phyloP scores from a whole-genome alignment of 208 protist genomes.

The Angomonas deanei region DNA sequence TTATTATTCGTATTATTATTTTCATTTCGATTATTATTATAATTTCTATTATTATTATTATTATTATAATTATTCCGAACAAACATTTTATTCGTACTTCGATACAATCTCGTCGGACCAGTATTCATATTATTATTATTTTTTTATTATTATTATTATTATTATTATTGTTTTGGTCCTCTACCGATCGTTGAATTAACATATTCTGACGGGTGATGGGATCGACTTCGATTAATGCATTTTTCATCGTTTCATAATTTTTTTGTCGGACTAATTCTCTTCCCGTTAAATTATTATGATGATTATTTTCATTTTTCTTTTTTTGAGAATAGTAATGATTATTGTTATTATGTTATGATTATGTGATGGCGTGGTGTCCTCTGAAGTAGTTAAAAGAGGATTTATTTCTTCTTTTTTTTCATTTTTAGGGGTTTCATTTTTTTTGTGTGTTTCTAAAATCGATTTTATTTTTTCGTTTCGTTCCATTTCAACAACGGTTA shows the following conservation, averaged over 20 bases:
- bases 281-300: not conserved
- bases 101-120: not conserved
- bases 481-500: not conserved
- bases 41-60: constrained; percentile 1
- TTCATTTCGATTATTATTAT: not conserved
- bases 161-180: not conserved
- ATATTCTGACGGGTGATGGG: not conserved
- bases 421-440: not conserved
- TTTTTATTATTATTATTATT: constrained; percentile 1
- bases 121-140: not conserved
- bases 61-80: not conserved
- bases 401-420: not conserved
- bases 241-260: not conserved
- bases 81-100: not conserved
- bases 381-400: too few relatives aligned
- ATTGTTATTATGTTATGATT: not conserved
- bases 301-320: not conserved
- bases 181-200: not conserved
- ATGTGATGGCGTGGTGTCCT: too few relatives aligned
- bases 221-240: not conserved
- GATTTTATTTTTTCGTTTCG: not conserved
- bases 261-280: not conserved
- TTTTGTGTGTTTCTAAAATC: not conserved
- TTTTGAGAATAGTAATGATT: not conserved
- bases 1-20: not conserved